Base-by-base conservation (phyloP, 2,329 filamentous ascomycete species). In the Arachnopeziza araneosa region DNA sequence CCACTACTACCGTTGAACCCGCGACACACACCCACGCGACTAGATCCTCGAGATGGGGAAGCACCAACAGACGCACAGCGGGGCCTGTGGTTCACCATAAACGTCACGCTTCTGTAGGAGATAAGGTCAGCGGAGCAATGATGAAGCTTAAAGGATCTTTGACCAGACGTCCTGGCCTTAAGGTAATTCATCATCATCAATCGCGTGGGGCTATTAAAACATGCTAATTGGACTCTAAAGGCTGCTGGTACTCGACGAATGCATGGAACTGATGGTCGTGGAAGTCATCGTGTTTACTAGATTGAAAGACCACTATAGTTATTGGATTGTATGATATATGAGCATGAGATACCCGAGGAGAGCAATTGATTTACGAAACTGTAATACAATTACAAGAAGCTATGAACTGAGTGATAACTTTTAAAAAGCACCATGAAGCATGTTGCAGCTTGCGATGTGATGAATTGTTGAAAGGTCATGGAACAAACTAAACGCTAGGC, bases 121-220 rank as follows among this genome's bases (percentile, higher is more conserved):
- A 93, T 77, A 93, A 93, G 75, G 81, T 93, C 67, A 86, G 83
- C 55, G 90, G 90, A 21, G 89, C 89, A 0, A 77, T 93, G 73
- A 79, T 90, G 77, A 90, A 83, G 77, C 74, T 93, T 64, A 86
- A 85, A 74, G 90, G 90, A 8, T 83, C 78, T 57, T 71, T 93
- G 60, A 92, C 87, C 1, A 75, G 83, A 54, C 80, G 85, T 50
- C 87, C 89, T 1, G 90, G 86, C 24, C 76, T 88, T 65, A 93
- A 93, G 85, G 84, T 85, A 75, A 62, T 72, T 70, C 66, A 69
- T 64, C 53, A 14, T 7, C 4, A 3, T 44, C 36, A 19, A 44
- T 44, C 10, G 1, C 9, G 21, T n/a, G 9, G 9, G 9, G 5
- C 9, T 44, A 4, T 44, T 3, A 14, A 44, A 8, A 17, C 24